phyloP scores from a whole-genome alignment of 805 yeast species.

The Candida ortonii region DNA sequence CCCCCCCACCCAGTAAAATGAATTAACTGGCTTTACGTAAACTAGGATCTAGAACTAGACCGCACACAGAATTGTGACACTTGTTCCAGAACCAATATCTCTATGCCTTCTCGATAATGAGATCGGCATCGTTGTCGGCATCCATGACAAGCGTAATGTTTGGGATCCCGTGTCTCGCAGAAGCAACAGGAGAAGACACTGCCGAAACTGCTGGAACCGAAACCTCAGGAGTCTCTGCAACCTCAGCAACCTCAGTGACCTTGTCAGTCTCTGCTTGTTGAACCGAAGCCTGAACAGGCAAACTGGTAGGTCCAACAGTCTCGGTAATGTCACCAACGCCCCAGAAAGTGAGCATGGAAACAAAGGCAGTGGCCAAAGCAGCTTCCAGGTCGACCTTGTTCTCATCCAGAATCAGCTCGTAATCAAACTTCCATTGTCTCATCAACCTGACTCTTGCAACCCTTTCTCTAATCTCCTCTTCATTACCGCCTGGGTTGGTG shows the following conservation, averaged over 20 bases:
- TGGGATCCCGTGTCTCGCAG: slow-evolving; percentile 14
- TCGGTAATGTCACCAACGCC: slow-evolving; percentile 51
- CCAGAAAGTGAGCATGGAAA: slow-evolving; percentile 69
- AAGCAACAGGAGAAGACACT: slow-evolving; percentile 8
- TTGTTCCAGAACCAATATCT: background rate
- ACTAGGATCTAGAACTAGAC: background rate
- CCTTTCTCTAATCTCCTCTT: slow-evolving; percentile 51
- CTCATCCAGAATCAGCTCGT: slow-evolving; percentile 53
- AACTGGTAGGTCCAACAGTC: slow-evolving; percentile 56
- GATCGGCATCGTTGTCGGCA: slow-evolving; percentile 31
- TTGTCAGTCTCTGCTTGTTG: too few species aligned
- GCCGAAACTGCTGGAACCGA: slow-evolving; percentile 10
- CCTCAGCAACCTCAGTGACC: slow-evolving; percentile 17
- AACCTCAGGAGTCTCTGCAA: slow-evolving; percentile 5
- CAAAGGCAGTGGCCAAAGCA: slow-evolving; percentile 58
- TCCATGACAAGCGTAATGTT: slow-evolving; percentile 30
- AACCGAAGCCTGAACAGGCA: too few species aligned
- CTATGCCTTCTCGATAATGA: slow-evolving; percentile 30
- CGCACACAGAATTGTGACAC: slow-evolving; percentile 5
- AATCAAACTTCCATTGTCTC: slow-evolving; percentile 60
- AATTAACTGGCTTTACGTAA: slow-evolving; percentile 3
- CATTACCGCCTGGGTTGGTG: slow-evolving; percentile 54
- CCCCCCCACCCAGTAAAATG: slow-evolving; percentile 9
- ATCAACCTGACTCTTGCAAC: slow-evolving; percentile 54
- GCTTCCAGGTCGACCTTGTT: slow-evolving; percentile 45